Evolutionary conservation across 108 stramenopile species (phyloP).

Genomic region (Nannochloropsis oceanica): DNA sequence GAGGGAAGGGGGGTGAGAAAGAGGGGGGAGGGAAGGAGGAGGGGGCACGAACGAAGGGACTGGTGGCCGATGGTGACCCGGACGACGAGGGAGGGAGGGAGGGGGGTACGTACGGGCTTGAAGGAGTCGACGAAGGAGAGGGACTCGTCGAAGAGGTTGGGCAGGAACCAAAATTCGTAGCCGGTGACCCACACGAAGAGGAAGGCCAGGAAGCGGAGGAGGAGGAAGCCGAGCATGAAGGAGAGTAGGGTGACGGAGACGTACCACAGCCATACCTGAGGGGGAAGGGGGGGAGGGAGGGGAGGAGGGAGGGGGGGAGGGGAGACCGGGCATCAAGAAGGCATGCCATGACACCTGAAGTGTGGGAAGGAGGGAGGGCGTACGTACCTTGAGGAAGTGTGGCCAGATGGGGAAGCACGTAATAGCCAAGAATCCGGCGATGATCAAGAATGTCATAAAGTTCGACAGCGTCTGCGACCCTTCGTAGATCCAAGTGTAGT

Average conservation of each 20-base stretch:
- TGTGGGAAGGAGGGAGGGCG: not conserved
- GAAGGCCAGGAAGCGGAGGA: slow-evolving; percentile 66
- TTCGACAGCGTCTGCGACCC: slow-evolving; percentile 82
- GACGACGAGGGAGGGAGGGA: not conserved
- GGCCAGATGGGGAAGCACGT: slow-evolving; percentile 98
- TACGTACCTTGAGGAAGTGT: slow-evolving; percentile 65
- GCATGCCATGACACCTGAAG: no score
- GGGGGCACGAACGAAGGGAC: no score
- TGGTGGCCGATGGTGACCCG: no score
- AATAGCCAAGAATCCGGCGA: slow-evolving; percentile 77
- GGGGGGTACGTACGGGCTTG: slow-evolving; percentile 50
- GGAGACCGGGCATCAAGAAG: no score
- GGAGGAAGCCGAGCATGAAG: slow-evolving; percentile 75
- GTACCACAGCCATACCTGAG: slow-evolving; percentile 64
- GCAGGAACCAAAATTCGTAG: slow-evolving; percentile 89
- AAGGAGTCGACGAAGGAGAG: slow-evolving; percentile 87
- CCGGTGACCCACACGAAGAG: slow-evolving; percentile 84
- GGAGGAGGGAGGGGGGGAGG: no score
- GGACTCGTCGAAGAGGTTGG: slow-evolving; percentile 89
- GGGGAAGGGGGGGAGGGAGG: not conserved
- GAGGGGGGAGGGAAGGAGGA: no score
- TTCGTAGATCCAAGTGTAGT: slow-evolving; percentile 92
- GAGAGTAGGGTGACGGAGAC: slow-evolving; percentile 82
- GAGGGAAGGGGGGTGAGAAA: no score
- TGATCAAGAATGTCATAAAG: slow-evolving; percentile 74